Evolutionary conservation across 257 asterid genomes (phyloP).

Genomic region (Lantana camara): DNA sequence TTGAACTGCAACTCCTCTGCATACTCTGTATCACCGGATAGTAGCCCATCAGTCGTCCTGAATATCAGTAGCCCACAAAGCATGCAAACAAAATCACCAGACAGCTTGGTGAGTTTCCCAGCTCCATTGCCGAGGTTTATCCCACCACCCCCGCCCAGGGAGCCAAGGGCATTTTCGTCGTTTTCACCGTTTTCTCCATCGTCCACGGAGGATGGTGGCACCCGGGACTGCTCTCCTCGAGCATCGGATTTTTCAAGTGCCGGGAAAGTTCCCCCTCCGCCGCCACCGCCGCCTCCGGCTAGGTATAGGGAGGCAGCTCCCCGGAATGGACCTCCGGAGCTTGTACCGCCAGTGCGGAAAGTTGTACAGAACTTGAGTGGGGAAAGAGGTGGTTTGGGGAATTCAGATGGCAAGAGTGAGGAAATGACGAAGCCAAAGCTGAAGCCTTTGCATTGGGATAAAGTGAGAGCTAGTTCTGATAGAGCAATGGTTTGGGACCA

Average conservation of each 20-base stretch:
- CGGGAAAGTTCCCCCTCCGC: conserved; percentile 37
- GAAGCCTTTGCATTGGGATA: conserved; percentile 91
- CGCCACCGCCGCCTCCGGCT: conserved; percentile 55
- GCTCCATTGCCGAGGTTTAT: conserved; percentile 51
- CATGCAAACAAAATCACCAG: conserved; percentile 68
- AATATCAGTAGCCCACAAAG: conserved; percentile 64
- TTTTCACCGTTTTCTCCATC: conserved; percentile 64
- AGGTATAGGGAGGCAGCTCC: conserved; percentile 46
- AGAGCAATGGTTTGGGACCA: conserved; percentile 88
- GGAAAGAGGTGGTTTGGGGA: conserved; percentile 31
- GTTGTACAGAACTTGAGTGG: conserved; percentile 30
- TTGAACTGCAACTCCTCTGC: conserved; percentile 42
- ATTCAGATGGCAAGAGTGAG: conserved; percentile 35
- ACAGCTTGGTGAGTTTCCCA: conserved; percentile 56
- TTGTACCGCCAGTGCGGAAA: conserved; percentile 56
- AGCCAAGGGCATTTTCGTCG: conserved; percentile 41
- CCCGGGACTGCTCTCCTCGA: conserved; percentile 58
- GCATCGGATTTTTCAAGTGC: conserved; percentile 49
- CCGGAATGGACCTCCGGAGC: conserved; percentile 58
- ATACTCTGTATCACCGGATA: conserved; percentile 50
- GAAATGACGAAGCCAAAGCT: conserved; percentile 60
- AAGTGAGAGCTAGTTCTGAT: conserved; percentile 77
- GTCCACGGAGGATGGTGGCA: conserved; percentile 52
- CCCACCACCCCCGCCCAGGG: conserved; percentile 56
- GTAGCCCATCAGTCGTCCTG: conserved; percentile 58